These are phyloP conservation scores for Wickerhamomyces bisporus DNA, from an alignment of 805 yeast species.

Conservation along the genomic window DNA sequence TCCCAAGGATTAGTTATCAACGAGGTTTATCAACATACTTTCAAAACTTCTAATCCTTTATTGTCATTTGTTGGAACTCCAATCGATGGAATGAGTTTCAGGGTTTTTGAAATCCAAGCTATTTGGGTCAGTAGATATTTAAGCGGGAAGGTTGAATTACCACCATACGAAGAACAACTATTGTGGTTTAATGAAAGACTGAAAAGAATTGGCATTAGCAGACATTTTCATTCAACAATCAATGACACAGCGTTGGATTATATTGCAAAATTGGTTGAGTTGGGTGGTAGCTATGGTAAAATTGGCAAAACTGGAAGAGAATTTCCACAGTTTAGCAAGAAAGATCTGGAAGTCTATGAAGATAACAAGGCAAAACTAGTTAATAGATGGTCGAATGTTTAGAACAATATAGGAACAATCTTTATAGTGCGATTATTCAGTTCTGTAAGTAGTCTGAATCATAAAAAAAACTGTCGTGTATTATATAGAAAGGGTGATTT, in stretches of 20 bases:
- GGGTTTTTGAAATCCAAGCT: slow-evolving; percentile 32
- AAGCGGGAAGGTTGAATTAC: slow-evolving; percentile 26
- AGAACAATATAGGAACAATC: too few relatives aligned
- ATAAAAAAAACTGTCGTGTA: too few relatives aligned
- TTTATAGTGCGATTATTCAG: too few relatives aligned
- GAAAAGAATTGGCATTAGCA: slow-evolving; percentile 21
- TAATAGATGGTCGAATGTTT: slow-evolving; percentile 1
- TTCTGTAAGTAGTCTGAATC: too few relatives aligned
- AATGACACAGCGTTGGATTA: slow-evolving; percentile 25
- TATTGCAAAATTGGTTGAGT: slow-evolving; percentile 17
- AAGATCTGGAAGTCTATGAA: slow-evolving; percentile 3
- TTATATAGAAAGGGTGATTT: too few relatives aligned
- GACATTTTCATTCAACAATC: slow-evolving; percentile 29
- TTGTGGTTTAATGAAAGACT: slow-evolving; percentile 26
- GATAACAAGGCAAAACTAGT: slow-evolving; percentile 1
- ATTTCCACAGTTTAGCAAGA: slow-evolving; percentile 3
- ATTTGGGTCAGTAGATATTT: slow-evolving; percentile 27
- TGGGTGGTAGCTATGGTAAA: slow-evolving; percentile 21
- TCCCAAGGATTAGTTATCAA: slow-evolving; percentile 18
- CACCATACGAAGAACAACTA: slow-evolving; percentile 24
- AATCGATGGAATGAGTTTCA: slow-evolving; percentile 29
- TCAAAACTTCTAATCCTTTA: slow-evolving; percentile 25
- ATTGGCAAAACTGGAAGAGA: slow-evolving; percentile 1
- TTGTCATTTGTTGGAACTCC: slow-evolving; percentile 28
- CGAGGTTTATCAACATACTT: slow-evolving; percentile 26